Evolutionary conservation across 495 filamentous ascomycete species (phyloP).

Genomic region (Podospora appendiculata): DNA sequence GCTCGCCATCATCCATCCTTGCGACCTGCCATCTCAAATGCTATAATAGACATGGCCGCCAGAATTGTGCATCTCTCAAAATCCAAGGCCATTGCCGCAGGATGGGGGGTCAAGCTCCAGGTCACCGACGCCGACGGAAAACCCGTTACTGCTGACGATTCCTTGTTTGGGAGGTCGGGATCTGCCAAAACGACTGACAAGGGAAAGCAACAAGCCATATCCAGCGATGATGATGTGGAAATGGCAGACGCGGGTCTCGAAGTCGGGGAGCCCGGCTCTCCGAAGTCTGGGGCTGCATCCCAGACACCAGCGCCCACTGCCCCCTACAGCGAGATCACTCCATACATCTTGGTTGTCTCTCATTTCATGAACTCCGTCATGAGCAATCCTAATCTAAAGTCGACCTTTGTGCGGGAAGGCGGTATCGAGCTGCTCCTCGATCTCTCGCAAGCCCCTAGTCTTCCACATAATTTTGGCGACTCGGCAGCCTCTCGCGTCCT

Average conservation of each 20-base stretch:
- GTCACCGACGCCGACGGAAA: constrained; percentile 44
- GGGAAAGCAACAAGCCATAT: constrained; percentile 32
- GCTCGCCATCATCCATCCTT: constrained; percentile 86
- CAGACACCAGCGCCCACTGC: background rate
- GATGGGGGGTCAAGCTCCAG: constrained; percentile 76
- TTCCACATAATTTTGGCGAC: constrained; percentile 67
- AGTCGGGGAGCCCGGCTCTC: background rate
- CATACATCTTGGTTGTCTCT: constrained; percentile 67
- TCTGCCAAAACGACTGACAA: constrained; percentile 11
- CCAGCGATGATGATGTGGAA: constrained; percentile 44
- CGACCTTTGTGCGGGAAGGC: constrained; percentile 65
- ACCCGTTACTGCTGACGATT: constrained; percentile 41
- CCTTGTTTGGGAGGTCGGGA: constrained; percentile 13
- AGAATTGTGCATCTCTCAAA: constrained; percentile 65
- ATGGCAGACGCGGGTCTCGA: constrained; percentile 43
- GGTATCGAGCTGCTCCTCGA: constrained; percentile 82
- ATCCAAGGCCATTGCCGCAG: constrained; percentile 54
- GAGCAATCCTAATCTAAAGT: constrained; percentile 65
- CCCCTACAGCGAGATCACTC: constrained; percentile 29
- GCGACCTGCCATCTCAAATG: constrained; percentile 68
- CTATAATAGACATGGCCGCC: constrained; percentile 75
- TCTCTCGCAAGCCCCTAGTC: constrained; percentile 67
- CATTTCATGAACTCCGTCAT: constrained; percentile 75
- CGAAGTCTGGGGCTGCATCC: background rate
- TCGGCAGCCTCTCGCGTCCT: constrained; percentile 57